Evolutionary conservation across 495 filamentous ascomycete genomes (phyloP).

Genomic region (Chaetomium cochliodes): DNA sequence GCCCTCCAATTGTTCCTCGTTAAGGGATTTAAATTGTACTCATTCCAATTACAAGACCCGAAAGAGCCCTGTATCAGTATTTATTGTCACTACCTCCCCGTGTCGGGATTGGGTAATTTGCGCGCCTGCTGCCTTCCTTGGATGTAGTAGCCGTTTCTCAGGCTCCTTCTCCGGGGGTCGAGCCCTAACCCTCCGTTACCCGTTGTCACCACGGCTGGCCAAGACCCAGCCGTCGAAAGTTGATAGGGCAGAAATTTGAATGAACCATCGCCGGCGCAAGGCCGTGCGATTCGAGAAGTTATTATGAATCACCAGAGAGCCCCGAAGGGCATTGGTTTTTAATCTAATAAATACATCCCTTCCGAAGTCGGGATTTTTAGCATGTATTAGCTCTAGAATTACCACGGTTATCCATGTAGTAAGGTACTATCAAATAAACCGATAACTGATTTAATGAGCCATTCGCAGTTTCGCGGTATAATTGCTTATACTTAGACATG

Average conservation of each 20-base stretch:
- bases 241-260: slow-evolving; percentile 69
- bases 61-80: slow-evolving; percentile 59
- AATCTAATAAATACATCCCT: slow-evolving; percentile 71
- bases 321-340: slow-evolving; percentile 64
- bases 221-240: slow-evolving; percentile 59
- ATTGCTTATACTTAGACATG: slow-evolving; percentile 66
- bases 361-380: slow-evolving; percentile 61
- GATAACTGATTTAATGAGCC: slow-evolving; percentile 71
- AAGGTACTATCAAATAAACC: slow-evolving; percentile 72
- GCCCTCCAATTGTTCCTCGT: slow-evolving; percentile 58
- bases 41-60: slow-evolving; percentile 57
- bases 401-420: slow-evolving; percentile 71
- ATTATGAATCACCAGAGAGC: slow-evolving; percentile 64
- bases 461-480: slow-evolving; percentile 71
- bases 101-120: slow-evolving; percentile 54
- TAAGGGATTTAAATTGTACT: slow-evolving; percentile 59
- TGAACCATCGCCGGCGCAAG: slow-evolving; percentile 63
- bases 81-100: slow-evolving; percentile 51
- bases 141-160: slow-evolving; percentile 50
- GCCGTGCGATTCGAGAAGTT: slow-evolving; percentile 65
- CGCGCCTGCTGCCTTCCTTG: slow-evolving; percentile 49
- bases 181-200: slow-evolving; percentile 56
- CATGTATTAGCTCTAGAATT: slow-evolving; percentile 76
- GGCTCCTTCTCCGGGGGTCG: slow-evolving; percentile 46
- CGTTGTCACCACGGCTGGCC: slow-evolving; percentile 53